Percentiles rank a stretch among this genome's conserved stretches.
These are phyloP conservation scores for Carex kokanica DNA, from an alignment of 176 grass and related monocot species.

Conservation along the genomic window DNA sequence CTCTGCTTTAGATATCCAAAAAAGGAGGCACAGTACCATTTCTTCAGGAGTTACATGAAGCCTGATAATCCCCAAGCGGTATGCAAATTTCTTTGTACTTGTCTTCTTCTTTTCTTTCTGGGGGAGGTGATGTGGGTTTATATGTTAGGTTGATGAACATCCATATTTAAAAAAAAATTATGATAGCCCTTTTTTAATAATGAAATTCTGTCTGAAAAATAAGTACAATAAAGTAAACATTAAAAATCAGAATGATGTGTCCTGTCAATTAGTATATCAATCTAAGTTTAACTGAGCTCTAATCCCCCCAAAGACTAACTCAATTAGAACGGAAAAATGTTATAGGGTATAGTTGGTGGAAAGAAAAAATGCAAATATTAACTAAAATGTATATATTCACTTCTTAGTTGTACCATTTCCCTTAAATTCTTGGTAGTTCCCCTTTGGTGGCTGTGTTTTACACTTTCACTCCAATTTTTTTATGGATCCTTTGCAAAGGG, in stretches of 20 bases:
- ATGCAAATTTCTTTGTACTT: constrained; percentile 32
- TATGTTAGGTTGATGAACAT: neutral
- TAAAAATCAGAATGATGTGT: neutral
- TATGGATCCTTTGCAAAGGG: neutral
- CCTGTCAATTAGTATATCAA: neutral
- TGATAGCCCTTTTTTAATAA: neutral
- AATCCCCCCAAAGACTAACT: neutral
- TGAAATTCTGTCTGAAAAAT: neutral
- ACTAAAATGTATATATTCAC: neutral
- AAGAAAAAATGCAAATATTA: neutral
- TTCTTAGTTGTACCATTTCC: neutral
- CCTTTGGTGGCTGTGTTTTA: neutral
- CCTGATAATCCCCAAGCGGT: constrained; percentile 65
- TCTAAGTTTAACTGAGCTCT: neutral
- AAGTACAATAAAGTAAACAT: neutral
- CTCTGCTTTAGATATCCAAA: constrained; percentile 73
- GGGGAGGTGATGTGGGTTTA: neutral
- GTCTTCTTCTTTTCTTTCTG: neutral
- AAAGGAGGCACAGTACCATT: constrained; percentile 83
- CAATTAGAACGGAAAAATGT: neutral
- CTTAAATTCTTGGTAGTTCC: neutral
- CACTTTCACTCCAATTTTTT: neutral
- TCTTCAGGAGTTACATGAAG: constrained; percentile 86
- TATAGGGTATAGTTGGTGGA: neutral
- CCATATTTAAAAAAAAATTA: neutral